Evolutionary conservation across 2,329 filamentous ascomycete species (phyloP).

Genomic region (Colletotrichum aenigma): DNA sequence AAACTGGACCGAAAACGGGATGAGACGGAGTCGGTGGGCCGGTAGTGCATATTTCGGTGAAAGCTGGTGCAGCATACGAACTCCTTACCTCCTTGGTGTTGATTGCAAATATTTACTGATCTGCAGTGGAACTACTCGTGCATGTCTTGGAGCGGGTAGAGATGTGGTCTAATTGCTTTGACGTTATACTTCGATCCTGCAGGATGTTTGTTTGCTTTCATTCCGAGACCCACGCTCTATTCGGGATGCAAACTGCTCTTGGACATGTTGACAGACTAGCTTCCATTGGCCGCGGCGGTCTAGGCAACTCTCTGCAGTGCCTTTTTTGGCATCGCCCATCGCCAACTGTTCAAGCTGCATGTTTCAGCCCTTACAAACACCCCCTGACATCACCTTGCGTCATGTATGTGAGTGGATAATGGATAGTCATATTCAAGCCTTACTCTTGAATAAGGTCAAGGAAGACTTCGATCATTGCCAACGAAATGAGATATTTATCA

Average conservation of each 20-base stretch:
- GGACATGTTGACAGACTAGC: background rate
- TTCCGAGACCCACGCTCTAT: background rate
- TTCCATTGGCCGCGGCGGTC: background rate
- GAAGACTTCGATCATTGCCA: background rate
- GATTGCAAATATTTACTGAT: background rate
- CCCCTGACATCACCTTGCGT: background rate
- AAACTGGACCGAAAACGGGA: slow-evolving; percentile 29
- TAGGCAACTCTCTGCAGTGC: background rate
- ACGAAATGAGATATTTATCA: background rate
- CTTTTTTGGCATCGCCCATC: background rate
- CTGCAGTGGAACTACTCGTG: background rate
- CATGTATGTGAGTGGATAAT: background rate
- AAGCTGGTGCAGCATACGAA: background rate
- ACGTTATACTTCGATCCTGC: background rate
- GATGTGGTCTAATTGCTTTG: background rate
- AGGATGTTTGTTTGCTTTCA: background rate
- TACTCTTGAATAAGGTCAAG: background rate
- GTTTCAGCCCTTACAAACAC: background rate
- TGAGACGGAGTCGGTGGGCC: background rate
- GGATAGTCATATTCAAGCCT: background rate
- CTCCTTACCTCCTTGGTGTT: background rate
- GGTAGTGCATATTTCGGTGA: background rate
- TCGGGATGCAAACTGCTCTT: background rate
- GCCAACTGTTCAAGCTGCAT: background rate
- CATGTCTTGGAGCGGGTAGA: background rate